Evolutionary conservation across 306 rosid species (phyloP), one percentile per base, ranked within the genome.

Genomic region (Pyrus pyrifolia): DNA sequence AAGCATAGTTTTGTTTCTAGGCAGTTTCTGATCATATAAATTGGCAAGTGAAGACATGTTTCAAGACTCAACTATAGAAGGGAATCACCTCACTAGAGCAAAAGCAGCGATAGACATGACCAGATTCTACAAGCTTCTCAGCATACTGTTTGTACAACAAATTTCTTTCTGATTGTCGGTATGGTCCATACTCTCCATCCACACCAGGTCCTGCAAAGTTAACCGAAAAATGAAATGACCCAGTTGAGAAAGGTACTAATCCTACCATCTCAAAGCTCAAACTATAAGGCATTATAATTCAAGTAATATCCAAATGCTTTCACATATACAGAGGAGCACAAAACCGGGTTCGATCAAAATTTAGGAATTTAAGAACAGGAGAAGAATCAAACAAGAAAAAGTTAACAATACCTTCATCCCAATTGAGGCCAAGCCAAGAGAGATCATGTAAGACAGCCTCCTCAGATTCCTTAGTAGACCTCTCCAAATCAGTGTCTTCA

Each of bases 401-500:
- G 11, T 12, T 25, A 60, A 27, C 8, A 84, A 62, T 57, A 92
- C 97, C 99, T 87, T 95, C 97, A 84, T 95, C 97, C 93, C 96
- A 95, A 77, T 89, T 84, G 75, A 95, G 97, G 44, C 99, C 97
- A 78, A 95, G 97, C 99, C 99, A 92, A 55, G 97, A 81, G 73
- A 95, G 93, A 82, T 92, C 99, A 73, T 74, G 87, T 70, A 95
- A 82, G 83, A 95, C 42, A 30, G 99, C 93, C 72, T 88, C 96
- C 82, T 95, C 99, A 60, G 97, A 95, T 73, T 95, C 88, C 70
- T 81, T 80, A 6, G 97, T 92, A 73, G 99, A 95, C 89, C 99
- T 89, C 87, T 90, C 97, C 92, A 95, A 89, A 81, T 95, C 99
- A 78, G 99, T 95, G 69, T 92, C 99, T 86, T 95, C 99, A 71